Percentiles rank a stretch among this genome's conserved stretches.
Evolutionary conservation across 1,139 yeast species (phyloP).

Genomic region (Pneumocystis jirovecii): DNA sequence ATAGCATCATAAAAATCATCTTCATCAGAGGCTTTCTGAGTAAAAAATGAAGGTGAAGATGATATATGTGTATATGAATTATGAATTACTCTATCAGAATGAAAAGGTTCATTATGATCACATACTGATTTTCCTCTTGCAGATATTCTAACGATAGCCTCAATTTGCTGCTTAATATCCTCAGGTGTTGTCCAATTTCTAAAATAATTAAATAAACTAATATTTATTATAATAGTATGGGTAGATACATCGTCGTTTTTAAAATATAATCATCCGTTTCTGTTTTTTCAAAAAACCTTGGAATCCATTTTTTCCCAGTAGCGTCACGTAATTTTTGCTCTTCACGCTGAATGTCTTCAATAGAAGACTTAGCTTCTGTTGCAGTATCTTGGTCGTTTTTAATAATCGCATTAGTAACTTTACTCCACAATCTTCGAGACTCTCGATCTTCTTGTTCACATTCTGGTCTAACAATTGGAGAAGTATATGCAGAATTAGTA

Average conservation of each 20-base stretch:
- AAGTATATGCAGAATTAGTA: conserved; percentile 32
- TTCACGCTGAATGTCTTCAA: conserved; percentile 70
- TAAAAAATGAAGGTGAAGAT: not conserved
- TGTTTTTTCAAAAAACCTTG: conserved; percentile 45
- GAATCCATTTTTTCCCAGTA: conserved; percentile 67
- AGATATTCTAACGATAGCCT: not conserved
- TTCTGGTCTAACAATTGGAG: conserved; percentile 63
- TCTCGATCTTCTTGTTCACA: conserved; percentile 68
- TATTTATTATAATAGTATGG: not conserved
- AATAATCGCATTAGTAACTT: conserved; percentile 65
- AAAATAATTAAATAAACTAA: not conserved
- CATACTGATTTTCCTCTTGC: not conserved
- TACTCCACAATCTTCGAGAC: conserved; percentile 68
- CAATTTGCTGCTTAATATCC: not conserved
- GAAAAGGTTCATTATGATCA: not conserved
- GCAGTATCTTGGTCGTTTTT: conserved; percentile 65
- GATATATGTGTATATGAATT: not conserved
- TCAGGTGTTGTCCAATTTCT: not conserved
- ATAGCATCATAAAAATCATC: not conserved
- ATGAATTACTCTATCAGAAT: not conserved
- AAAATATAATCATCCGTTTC: conserved; percentile 20
- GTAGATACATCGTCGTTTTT: conserved; percentile 1
- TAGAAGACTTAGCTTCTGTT: conserved; percentile 70
- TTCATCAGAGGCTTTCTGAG: not conserved
- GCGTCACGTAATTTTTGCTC: conserved; percentile 59